phyloP scores from a whole-genome alignment of 768 basidiomycete genomes.

The Agaricus subrufescens region DNA sequence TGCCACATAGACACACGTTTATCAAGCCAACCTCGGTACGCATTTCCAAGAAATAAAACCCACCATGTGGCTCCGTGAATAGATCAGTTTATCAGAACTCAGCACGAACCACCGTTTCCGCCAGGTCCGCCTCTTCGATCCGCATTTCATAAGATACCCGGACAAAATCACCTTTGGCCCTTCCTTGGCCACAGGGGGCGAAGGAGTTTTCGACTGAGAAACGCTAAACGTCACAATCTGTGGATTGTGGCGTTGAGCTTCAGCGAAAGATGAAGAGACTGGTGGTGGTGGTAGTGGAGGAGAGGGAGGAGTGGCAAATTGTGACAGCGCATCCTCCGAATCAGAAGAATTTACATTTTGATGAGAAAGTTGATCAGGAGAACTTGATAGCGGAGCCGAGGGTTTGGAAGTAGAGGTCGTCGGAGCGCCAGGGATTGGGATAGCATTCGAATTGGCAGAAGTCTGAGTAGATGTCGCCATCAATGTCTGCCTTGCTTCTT shows the following conservation, averaged over 20 bases:
- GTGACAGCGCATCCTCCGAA: conserved; percentile 55
- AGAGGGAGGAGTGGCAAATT: not conserved
- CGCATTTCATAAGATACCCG: conserved; percentile 96
- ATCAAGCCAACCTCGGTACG: too few species aligned
- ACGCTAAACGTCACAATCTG: conserved; percentile 11
- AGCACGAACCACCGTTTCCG: conserved; percentile 96
- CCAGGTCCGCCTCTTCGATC: conserved; percentile 90
- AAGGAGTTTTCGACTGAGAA: conserved; percentile 24
- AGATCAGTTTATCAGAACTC: conserved; percentile 82
- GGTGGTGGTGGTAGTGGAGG: not conserved
- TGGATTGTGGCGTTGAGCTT: not conserved
- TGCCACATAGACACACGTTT: conserved; percentile 22
- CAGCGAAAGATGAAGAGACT: not conserved
- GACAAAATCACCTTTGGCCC: conserved; percentile 76
- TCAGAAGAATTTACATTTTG: conserved; percentile 69
- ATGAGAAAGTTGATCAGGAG: conserved; percentile 30
- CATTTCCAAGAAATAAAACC: conserved; percentile 20
- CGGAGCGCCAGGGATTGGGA: conserved; percentile 12
- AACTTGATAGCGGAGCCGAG: conserved; percentile 38
- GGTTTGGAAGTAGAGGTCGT: conserved; percentile 18
- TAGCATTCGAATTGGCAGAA: conserved; percentile 54
- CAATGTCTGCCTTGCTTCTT: conserved; percentile 64
- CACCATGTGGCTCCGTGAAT: conserved; percentile 95
- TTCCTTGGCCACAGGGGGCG: conserved; percentile 35
- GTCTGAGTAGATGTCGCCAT: conserved; percentile 59